These are phyloP conservation scores for Podila horticola DNA, from an alignment of 192 early-diverging fungal genomes.

Conservation along the genomic window DNA sequence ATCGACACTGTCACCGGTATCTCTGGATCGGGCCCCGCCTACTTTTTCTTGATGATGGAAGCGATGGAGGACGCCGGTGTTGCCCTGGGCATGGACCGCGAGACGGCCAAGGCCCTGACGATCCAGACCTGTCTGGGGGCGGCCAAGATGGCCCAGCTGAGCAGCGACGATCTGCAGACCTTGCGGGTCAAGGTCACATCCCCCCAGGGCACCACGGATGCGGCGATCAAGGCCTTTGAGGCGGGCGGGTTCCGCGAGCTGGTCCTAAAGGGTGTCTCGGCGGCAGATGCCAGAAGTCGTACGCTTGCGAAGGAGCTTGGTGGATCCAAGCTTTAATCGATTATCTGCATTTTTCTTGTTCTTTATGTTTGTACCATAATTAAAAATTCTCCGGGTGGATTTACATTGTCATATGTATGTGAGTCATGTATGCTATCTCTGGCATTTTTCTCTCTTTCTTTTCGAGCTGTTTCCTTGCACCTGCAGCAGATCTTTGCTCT, in stretches of 20 bases:
- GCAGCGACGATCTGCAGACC: slow-evolving; percentile 76
- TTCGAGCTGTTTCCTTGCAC: neutral
- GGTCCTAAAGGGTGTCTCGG: slow-evolving; percentile 68
- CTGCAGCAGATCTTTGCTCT: neutral
- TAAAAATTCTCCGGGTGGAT: slow-evolving; percentile 20
- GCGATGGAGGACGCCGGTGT: slow-evolving; percentile 87
- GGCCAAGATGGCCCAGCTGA: slow-evolving; percentile 83
- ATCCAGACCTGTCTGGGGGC: slow-evolving; percentile 94
- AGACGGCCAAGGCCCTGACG: slow-evolving; percentile 82
- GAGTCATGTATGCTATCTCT: slow-evolving; percentile 12
- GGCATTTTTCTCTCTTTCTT: neutral
- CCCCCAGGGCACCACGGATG: slow-evolving; percentile 95
- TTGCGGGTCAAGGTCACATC: slow-evolving; percentile 90
- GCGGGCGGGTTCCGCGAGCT: slow-evolving; percentile 63
- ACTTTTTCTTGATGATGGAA: slow-evolving; percentile 95
- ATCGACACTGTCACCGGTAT: slow-evolving; percentile 92
- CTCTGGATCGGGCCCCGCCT: slow-evolving; percentile 92
- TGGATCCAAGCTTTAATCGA: slow-evolving; percentile 22
- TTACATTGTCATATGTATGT: neutral
- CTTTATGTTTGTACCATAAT: neutral
- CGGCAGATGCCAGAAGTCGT: slow-evolving; percentile 75
- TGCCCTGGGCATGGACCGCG: slow-evolving; percentile 76
- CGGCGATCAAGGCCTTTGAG: slow-evolving; percentile 87
- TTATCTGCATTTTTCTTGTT: neutral
- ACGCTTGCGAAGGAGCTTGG: slow-evolving; percentile 76